These are phyloP conservation scores for Chimonanthus praecox DNA, from an alignment of 164 flowering plant species.

Conservation along the genomic window DNA sequence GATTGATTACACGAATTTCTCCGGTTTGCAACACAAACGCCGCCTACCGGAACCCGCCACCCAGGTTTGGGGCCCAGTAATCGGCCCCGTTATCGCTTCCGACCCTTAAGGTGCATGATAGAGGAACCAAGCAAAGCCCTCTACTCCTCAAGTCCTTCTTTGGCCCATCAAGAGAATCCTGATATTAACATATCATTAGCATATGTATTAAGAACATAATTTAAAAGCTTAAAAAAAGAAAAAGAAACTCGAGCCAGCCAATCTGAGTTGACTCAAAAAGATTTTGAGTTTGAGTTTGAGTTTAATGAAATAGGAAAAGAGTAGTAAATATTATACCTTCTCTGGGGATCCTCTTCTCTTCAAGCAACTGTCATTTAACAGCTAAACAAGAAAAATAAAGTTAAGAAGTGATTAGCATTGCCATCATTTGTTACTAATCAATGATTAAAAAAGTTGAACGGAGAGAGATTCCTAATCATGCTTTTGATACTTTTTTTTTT, in stretches of 20 bases:
- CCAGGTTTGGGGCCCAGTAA: slow-evolving; percentile 67
- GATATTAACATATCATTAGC: background rate
- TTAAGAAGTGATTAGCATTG: slow-evolving; percentile 11
- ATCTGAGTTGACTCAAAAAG: background rate
- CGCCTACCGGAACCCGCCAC: slow-evolving; percentile 40
- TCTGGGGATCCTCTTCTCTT: slow-evolving; percentile 53
- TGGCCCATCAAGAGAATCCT: slow-evolving; percentile 39
- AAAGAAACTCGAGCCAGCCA: slow-evolving; percentile 6
- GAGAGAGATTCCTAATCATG: background rate
- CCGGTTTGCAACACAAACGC: background rate
- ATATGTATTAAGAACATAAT: background rate
- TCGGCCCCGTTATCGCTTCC: slow-evolving; percentile 81
- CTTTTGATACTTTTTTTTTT: slow-evolving; percentile 8
- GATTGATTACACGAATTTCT: slow-evolving; percentile 27
- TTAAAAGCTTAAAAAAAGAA: background rate
- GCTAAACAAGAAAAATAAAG: slow-evolving; percentile 27
- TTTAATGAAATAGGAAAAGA: background rate
- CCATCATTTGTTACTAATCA: background rate
- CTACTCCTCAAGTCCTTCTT: slow-evolving; percentile 73
- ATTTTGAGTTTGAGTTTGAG: too few relatives aligned
- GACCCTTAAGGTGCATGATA: slow-evolving; percentile 61
- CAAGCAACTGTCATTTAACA: slow-evolving; percentile 55
- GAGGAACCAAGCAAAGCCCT: slow-evolving; percentile 73
- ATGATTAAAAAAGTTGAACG: slow-evolving; percentile 8
- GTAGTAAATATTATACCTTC: slow-evolving; percentile 20